Conservation (phyloP, 148 eudicot species). For the Chenopodium suecicum region DNA sequence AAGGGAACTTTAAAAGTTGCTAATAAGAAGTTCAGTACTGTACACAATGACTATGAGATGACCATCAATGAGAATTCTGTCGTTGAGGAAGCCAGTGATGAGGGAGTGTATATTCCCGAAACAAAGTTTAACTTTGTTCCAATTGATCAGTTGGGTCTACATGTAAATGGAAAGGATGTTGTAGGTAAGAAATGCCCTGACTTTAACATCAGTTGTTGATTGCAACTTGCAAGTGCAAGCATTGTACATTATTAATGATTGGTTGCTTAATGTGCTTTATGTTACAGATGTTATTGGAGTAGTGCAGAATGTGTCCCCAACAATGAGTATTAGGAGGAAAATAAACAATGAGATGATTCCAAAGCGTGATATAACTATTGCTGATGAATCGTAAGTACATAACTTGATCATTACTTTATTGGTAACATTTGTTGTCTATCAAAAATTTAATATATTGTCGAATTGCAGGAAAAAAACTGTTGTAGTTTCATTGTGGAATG, state of each 20-base stretch:
- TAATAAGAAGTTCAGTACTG: conserved; percentile 88
- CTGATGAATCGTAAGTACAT: conserved; percentile 80
- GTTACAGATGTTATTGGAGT: conserved; percentile 90
- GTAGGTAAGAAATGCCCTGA: conserved; percentile 51
- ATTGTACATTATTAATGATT: background rate
- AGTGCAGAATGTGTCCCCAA: conserved; percentile 79
- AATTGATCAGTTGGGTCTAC: conserved; percentile 88
- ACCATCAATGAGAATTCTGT: conserved; percentile 75
- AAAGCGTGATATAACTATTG: conserved; percentile 91
- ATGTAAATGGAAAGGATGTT: conserved; percentile 74
- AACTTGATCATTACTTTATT: background rate
- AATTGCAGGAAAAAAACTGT: conserved; percentile 88
- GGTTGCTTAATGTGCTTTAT: background rate
- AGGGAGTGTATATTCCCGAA: conserved; percentile 70
- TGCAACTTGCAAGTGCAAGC: background rate
- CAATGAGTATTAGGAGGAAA: conserved; percentile 81
- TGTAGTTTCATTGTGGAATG: conserved; percentile 90
- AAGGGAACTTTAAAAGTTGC: conserved; percentile 84
- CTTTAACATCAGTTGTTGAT: background rate
- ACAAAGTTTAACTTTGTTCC: conserved; percentile 81
- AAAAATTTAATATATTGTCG: background rate
- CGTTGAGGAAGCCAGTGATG: conserved; percentile 80
- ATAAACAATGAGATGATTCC: conserved; percentile 71
- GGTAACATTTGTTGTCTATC: background rate
- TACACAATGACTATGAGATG: conserved; percentile 96